These are phyloP conservation scores for Scedosporium dehoogii DNA, from an alignment of 2,329 filamentous ascomycete species.

Conservation along the genomic window DNA sequence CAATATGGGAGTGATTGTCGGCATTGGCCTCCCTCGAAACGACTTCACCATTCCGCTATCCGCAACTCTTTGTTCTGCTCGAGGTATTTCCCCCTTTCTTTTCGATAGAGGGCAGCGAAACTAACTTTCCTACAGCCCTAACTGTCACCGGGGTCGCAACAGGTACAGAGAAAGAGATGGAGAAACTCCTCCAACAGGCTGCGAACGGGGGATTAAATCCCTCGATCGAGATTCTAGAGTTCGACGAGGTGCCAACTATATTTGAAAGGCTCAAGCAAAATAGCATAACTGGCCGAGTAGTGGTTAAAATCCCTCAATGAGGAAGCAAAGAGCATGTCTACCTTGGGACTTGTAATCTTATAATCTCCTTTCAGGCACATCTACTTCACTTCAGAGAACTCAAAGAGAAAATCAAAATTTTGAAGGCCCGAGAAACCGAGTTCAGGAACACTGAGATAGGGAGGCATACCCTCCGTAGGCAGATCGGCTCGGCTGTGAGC, in stretches of 20 bases:
- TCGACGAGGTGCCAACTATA: conserved; percentile 1
- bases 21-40: conserved; percentile 16
- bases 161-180: conserved; percentile 11
- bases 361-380: too few species aligned
- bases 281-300: background rate
- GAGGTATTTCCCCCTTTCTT: background rate
- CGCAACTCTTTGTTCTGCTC: conserved; percentile 14
- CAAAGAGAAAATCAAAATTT: too few species aligned
- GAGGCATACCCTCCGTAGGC: too few species aligned
- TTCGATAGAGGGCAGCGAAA: background rate
- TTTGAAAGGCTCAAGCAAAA: conserved; percentile 1
- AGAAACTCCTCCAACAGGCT: conserved; percentile 7
- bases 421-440: too few species aligned
- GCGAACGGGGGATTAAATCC: conserved; percentile 7
- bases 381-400: too few species aligned
- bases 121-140: conserved; percentile 4
- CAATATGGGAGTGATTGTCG: conserved; percentile 17
- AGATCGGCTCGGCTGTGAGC: too few species aligned
- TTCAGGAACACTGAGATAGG: too few species aligned
- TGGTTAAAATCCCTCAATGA: conserved; percentile 2
- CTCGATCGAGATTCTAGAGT: conserved; percentile 2
- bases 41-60: conserved; percentile 18
- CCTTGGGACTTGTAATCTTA: too few species aligned
- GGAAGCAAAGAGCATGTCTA: too few species aligned
- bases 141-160: conserved; percentile 10